Evolutionary conservation across 2,329 filamentous ascomycete species (phyloP).

Genomic region (Penicillium carneum): DNA sequence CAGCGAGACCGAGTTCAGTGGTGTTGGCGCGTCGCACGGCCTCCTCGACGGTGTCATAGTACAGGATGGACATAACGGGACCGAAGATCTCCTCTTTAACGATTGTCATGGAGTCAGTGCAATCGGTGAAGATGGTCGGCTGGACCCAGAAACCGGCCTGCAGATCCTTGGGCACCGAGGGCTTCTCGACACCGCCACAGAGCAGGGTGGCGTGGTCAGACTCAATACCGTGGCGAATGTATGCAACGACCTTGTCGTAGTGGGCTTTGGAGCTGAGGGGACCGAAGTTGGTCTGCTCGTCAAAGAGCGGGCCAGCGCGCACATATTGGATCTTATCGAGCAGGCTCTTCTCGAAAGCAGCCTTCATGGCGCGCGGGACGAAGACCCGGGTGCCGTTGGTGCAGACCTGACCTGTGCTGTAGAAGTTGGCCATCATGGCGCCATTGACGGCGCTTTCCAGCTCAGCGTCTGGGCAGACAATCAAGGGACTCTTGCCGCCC

Average conservation of each 20-base stretch:
- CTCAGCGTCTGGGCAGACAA: constrained; percentile 81
- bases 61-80: constrained; percentile 81
- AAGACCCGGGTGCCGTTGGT: constrained; percentile 92
- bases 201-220: constrained; percentile 76
- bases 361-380: constrained; percentile 71
- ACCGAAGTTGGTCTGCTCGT: constrained; percentile 79
- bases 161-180: constrained; percentile 61
- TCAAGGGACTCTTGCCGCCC: constrained; percentile 81
- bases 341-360: constrained; percentile 71
- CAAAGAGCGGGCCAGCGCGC: constrained; percentile 75
- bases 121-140: constrained; percentile 86
- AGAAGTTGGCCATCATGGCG: constrained; percentile 94
- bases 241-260: constrained; percentile 76
- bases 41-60: constrained; percentile 74
- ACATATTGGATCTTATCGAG: constrained; percentile 73
- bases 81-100: constrained; percentile 86
- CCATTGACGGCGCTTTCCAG: constrained; percentile 82
- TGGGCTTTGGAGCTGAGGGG: constrained; percentile 79
- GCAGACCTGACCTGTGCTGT: constrained; percentile 88
- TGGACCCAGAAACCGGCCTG: constrained; percentile 79
- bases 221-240: constrained; percentile 77
- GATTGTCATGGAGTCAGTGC: constrained; percentile 81
- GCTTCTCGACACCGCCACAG: constrained; percentile 71
- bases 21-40: constrained; percentile 76
- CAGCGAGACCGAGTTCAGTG: constrained; percentile 79